Evolutionary conservation across 768 basidiomycete species (phyloP), one percentile per base, ranked within the genome.

Genomic region (Tubosaeta sp.): DNA sequence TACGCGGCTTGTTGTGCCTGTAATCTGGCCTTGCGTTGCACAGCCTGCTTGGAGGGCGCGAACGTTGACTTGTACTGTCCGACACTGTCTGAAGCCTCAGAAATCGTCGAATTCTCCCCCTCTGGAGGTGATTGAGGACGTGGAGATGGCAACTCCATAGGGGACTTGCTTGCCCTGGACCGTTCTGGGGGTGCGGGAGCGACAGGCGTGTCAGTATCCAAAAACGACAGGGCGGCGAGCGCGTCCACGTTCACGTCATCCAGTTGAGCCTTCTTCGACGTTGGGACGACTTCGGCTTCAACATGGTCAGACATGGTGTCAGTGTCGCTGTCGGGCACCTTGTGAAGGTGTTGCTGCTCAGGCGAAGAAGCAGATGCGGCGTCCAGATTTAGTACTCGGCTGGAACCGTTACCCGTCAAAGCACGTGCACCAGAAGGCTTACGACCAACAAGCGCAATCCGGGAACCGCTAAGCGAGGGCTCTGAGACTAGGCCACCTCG

Each of bases 401-500:
- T 68, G 57, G 56, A 44, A 43, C 64, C 61, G 58, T 42, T 51
- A 53, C 46, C 48, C 4, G 58, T 53, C 50, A 74, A 80, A 43
- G 84, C 88, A 83, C 88, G 88, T 83, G 88, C 88, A 44, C 88
- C 88, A 29, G 86, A 84, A 19, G 88, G 88, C 61, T 86, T 88
- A 69, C 86, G 83, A 69, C 84, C 83, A 42, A 69, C 83, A 42
- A 69, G 46, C 16, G 55, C 56, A 44, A 62, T 39, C 52, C 65
- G 62, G 75, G 63, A 46, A 59, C 73, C 61, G 67, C 69, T 59
- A 76, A 71, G 52, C 68, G 66, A 60, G 46, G 61, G 51, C 58
- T 74, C 60, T 57, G 55, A 64, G 57, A 70, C 59, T 32, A 53
- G 35, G n/a, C 61, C 64, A 41, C 58, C 58, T 49, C 53, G 53